phyloP scores from a whole-genome alignment of 2,329 filamentous ascomycete species.

The Coniochaeta pulveracea region DNA sequence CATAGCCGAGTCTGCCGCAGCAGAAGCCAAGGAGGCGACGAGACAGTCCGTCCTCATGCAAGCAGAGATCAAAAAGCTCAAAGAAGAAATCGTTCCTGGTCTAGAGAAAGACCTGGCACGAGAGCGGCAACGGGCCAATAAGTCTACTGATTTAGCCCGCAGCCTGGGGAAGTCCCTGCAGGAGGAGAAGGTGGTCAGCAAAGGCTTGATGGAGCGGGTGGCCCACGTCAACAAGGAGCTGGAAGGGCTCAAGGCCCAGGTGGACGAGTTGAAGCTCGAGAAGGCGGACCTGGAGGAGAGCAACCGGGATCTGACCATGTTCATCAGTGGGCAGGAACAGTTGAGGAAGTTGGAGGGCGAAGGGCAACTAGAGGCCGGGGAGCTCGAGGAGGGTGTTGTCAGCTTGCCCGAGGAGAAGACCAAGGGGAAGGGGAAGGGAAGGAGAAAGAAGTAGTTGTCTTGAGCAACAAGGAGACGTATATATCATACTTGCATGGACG shows the following conservation, averaged over 20 bases:
- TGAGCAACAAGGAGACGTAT: too few relatives aligned
- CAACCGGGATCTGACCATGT: conserved; percentile 80
- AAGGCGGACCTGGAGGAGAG: conserved; percentile 70
- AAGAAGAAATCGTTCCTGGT: conserved; percentile 44
- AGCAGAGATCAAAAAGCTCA: conserved; percentile 38
- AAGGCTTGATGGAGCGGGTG: conserved; percentile 74
- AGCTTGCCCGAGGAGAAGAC: conserved; percentile 50
- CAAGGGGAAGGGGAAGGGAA: conserved; percentile 36
- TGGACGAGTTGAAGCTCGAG: conserved; percentile 45
- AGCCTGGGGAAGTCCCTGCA: conserved; percentile 64
- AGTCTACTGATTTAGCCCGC: conserved; percentile 65
- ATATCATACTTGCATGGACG: too few relatives aligned
- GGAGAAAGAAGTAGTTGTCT: too few relatives aligned
- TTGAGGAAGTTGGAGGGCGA: conserved; percentile 57
- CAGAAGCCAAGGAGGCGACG: conserved; percentile 35
- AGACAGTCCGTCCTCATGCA: conserved; percentile 41
- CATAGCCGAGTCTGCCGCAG: conserved; percentile 50
- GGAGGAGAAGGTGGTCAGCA: conserved; percentile 78
- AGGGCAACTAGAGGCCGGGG: conserved; percentile 50
- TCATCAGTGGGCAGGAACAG: conserved; percentile 75
- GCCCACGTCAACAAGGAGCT: conserved; percentile 58
- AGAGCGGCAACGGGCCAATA: conserved; percentile 55
- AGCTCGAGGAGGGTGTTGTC: conserved; percentile 63
- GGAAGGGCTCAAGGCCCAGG: conserved; percentile 42
- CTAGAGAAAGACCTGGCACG: conserved; percentile 66